Conservation (phyloP, 2,329 filamentous ascomycete genomes). For the Colletotrichum sidae region DNA sequence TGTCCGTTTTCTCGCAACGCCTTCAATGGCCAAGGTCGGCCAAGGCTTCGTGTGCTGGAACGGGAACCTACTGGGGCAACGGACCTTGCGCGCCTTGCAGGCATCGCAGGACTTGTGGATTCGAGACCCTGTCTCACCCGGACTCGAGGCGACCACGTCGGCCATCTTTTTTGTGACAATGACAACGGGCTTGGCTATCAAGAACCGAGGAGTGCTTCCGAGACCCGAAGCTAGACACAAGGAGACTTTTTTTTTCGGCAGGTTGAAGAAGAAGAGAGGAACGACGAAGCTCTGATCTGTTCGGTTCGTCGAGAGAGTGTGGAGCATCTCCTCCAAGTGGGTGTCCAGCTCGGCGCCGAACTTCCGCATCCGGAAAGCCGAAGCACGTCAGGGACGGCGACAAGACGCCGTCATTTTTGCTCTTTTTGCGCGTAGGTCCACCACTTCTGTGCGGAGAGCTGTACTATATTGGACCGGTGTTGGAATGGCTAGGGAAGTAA, state of each 20-base stretch:
- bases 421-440: too few relatives aligned
- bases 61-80: slow-evolving; percentile 48
- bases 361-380: slow-evolving; percentile 20
- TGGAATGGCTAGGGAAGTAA: too few relatives aligned
- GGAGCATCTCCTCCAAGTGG: slow-evolving; percentile 4
- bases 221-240: background rate
- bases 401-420: too few relatives aligned
- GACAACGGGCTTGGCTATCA: background rate
- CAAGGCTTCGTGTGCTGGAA: background rate
- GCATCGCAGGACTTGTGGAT: slow-evolving; percentile 50
- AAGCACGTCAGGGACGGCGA: background rate
- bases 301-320: slow-evolving; percentile 4
- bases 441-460: too few relatives aligned
- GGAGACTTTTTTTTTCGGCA: background rate
- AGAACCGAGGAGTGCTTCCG: background rate
- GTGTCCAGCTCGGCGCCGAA: slow-evolving; percentile 16
- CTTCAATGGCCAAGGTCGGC: background rate
- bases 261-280: background rate
- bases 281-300: slow-evolving; percentile 6
- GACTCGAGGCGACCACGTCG: slow-evolving; percentile 8
- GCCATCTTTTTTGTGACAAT: background rate
- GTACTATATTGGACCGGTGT: too few relatives aligned
- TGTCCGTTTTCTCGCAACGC: slow-evolving; percentile 5
- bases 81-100: slow-evolving; percentile 55
- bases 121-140: slow-evolving; percentile 5